Evolutionary conservation across 139 green algal genomes (phyloP), one percentile per base, ranked within the genome.

Genomic region (Tetradesmus lagerheimii): DNA sequence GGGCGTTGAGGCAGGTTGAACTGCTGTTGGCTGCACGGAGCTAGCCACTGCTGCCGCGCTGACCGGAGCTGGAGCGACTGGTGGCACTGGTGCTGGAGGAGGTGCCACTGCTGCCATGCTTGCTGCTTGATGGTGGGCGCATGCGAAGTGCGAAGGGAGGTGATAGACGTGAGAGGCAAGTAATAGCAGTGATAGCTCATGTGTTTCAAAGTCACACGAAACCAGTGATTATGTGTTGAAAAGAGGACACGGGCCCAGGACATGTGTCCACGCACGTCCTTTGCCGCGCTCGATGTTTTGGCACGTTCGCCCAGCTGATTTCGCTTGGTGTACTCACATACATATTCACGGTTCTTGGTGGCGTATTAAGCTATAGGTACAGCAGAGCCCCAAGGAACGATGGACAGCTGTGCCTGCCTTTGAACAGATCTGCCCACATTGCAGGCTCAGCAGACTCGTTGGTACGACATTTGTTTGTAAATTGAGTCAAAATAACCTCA

Each of bases 21-120:
- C 71, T 79, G 71, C 71, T 79, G 71, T 2, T 79, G n/a, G 64
- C 83, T 80, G 64, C 38, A 31, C 71, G 80, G 80, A 86, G 64
- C 35, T 41, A 6, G 77, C 11, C 18, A 31, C 77, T 25, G 34
- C 34, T 31, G 77, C 77, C 77, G 71, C 85, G 47, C 29, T 82
- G 45, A 35, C 35, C 83, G 39, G n/a, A 41, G 64, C 38, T 38
- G 66, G 29, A 23, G 84, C 41, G 35, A 53, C 64, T 15, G 84
- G 23, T 31, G 50, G 50, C n/a, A 37, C 53, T 35, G 81, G 45
- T 41, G 80, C 50, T n/a, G 81, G 50, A 77, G 81, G 50, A 39
- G 64, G 27, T 2, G 53, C 47, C 6, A 62, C 34, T 57, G 38
- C 20, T 37, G 81, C 47, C 29, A 39, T 62, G 31, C 35, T n/a